These are phyloP conservation scores for Athelia sp. DNA, from an alignment of 1,284 basidiomycete species.

Conservation along the genomic window DNA sequence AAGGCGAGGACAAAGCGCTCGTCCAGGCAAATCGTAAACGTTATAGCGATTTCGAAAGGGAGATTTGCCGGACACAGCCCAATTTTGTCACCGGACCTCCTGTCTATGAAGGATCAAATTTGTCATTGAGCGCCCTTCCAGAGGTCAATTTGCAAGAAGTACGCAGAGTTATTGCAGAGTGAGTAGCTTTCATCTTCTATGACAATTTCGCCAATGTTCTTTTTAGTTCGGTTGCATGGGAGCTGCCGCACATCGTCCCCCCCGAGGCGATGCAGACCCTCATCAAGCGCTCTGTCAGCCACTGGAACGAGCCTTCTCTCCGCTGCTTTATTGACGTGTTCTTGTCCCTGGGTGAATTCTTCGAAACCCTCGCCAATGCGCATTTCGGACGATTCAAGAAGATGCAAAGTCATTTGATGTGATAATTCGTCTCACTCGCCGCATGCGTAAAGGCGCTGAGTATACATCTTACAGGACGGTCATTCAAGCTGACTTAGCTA, in stretches of 20 bases:
- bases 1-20: conserved; percentile 24
- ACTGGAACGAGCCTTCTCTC: neutral
- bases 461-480: neutral
- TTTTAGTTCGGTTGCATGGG: neutral
- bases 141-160: conserved; percentile 25
- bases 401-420: neutral
- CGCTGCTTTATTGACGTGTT: neutral
- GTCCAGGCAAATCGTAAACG: conserved; percentile 29
- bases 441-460: neutral
- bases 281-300: neutral
- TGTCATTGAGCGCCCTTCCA: conserved; percentile 4
- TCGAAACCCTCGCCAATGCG: neutral
- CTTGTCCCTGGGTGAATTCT: neutral
- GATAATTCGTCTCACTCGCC: neutral
- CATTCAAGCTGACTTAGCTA: neutral
- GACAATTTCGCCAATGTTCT: neutral
- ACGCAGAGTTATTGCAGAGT: conserved; percentile 25
- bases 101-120: neutral
- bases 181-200: conserved; percentile 6
- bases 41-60: conserved; percentile 28
- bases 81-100: conserved; percentile 37
- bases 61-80: conserved; percentile 34
- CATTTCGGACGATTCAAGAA: neutral
- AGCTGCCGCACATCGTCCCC: conserved; percentile 7
- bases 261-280: conserved; percentile 3